Conservation (phyloP, 768 basidiomycete species). For the Pisolithus marmoratus region DNA sequence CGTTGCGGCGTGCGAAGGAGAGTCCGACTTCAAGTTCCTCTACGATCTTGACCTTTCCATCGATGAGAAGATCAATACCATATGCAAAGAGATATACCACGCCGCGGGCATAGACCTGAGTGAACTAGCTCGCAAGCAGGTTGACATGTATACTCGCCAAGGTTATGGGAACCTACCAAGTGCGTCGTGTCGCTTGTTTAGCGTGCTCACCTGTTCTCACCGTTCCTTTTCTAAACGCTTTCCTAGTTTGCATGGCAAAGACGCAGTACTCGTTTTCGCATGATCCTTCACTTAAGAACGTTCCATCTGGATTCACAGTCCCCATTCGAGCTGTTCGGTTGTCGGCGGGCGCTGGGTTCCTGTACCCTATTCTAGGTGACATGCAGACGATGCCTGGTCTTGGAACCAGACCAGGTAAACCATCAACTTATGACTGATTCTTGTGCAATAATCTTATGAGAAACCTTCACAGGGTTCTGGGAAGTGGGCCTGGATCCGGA, state of each 20-base stretch:
- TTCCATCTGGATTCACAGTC: conserved; percentile 87
- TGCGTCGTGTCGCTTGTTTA: conserved; percentile 32
- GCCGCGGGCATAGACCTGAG: conserved; percentile 88
- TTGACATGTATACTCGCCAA: conserved; percentile 89
- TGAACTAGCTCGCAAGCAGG: conserved; percentile 76
- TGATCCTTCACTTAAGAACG: conserved; percentile 86
- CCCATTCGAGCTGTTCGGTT: conserved; percentile 85
- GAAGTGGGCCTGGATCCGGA: conserved; percentile 79
- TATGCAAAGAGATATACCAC: conserved; percentile 89
- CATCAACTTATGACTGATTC: conserved; percentile 1
- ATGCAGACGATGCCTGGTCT: conserved; percentile 99
- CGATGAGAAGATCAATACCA: conserved; percentile 81
- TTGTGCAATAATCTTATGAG: conserved; percentile 7
- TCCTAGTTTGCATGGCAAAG: conserved; percentile 92
- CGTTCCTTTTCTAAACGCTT: not conserved
- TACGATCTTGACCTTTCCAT: conserved; percentile 83
- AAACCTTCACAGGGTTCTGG: conserved; percentile 65
- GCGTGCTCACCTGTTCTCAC: conserved; percentile 6
- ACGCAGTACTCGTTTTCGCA: conserved; percentile 98
- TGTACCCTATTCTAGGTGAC: conserved; percentile 92
- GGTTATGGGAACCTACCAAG: conserved; percentile 77
- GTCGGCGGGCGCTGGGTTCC: conserved; percentile 91
- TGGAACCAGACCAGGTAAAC: conserved; percentile 78
- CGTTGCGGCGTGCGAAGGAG: conserved; percentile 74
- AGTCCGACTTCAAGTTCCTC: conserved; percentile 86